phyloP scores from a whole-genome alignment of 1,139 yeast species.

The Kodamaea sp. region DNA sequence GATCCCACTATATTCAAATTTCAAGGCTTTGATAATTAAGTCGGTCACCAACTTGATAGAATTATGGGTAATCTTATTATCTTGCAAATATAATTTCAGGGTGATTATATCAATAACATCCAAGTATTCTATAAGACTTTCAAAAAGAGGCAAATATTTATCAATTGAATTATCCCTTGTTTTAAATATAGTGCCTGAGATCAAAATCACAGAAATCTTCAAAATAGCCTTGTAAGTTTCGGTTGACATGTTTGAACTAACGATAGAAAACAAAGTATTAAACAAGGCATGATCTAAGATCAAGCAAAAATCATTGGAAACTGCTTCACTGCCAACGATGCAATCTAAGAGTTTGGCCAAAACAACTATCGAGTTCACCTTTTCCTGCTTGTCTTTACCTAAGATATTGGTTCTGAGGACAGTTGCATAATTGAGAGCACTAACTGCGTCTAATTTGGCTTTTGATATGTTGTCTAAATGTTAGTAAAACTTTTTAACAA shows the following conservation, averaged over 20 bases:
- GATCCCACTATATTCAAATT: slow-evolving; percentile 37
- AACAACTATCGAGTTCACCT: slow-evolving; percentile 51
- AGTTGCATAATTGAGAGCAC: slow-evolving; percentile 36
- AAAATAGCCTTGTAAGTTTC: slow-evolving; percentile 51
- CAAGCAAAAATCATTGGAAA: slow-evolving; percentile 34
- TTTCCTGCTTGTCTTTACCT: slow-evolving; percentile 49
- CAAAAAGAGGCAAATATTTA: slow-evolving; percentile 38
- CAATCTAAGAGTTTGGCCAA: slow-evolving; percentile 51
- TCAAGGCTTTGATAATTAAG: slow-evolving; percentile 41
- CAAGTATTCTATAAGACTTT: slow-evolving; percentile 40
- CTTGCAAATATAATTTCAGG: slow-evolving; percentile 40
- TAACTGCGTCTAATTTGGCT: slow-evolving; percentile 31
- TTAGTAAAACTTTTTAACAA: not conserved
- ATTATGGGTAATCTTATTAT: slow-evolving; percentile 41
- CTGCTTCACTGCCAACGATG: slow-evolving; percentile 37
- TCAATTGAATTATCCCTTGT: slow-evolving; percentile 32
- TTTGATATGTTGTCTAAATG: slow-evolving; percentile 24
- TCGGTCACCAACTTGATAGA: slow-evolving; percentile 48
- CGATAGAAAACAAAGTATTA: slow-evolving; percentile 41
- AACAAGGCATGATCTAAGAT: slow-evolving; percentile 44
- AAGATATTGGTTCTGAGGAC: slow-evolving; percentile 38
- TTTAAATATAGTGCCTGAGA: slow-evolving; percentile 44
- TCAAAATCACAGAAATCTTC: slow-evolving; percentile 41
- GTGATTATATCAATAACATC: slow-evolving; percentile 43
- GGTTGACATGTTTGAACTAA: slow-evolving; percentile 43